A percentile compares a stretch with the other conserved stretches of the same genome.
These are phyloP conservation scores for Sugiyamaella lignohabitans DNA, from an alignment of 805 yeast species.

Conservation along the genomic window DNA sequence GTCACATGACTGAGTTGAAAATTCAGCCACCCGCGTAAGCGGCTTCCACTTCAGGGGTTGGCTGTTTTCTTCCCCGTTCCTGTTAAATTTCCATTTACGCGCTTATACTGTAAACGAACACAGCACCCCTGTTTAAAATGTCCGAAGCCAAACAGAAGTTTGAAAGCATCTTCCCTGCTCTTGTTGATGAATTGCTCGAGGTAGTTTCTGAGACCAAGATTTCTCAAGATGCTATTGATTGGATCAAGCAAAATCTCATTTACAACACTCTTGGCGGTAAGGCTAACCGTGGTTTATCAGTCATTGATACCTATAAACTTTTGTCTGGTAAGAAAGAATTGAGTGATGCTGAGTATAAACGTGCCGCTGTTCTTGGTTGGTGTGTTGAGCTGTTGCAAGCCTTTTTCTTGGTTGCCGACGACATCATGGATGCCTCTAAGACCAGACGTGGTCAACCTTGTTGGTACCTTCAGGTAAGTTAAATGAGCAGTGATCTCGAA, in stretches of 20 bases:
- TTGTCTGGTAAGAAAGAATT: conserved; percentile 64
- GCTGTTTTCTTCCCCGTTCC: too few relatives aligned
- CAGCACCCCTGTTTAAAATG: too few relatives aligned
- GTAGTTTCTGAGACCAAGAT: conserved; percentile 64
- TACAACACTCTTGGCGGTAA: conserved; percentile 97
- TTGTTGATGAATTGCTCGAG: conserved; percentile 68
- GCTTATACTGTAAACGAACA: too few relatives aligned
- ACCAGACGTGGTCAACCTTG: conserved; percentile 99
- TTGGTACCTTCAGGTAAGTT: too few relatives aligned
- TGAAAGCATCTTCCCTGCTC: conserved; percentile 58
- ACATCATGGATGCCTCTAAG: conserved; percentile 94
- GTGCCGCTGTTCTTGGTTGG: conserved; percentile 91
- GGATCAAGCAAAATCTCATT: conserved; percentile 65
- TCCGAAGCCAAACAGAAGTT: conserved; percentile 24
- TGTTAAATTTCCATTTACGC: too few relatives aligned
- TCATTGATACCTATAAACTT: conserved; percentile 83
- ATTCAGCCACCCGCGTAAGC: too few relatives aligned
- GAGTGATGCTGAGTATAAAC: conserved; percentile 62
- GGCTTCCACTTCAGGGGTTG: too few relatives aligned
- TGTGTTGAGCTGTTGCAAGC: conserved; percentile 91
- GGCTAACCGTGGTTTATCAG: conserved; percentile 92
- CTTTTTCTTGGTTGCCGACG: conserved; percentile 94
- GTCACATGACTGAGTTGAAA: too few relatives aligned
- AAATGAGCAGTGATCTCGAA: too few relatives aligned
- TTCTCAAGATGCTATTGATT: conserved; percentile 76